Percentiles rank a stretch among this genome's conserved stretches.
Conservation (phyloP, 2,329 filamentous ascomycete genomes). For the Ramularia endophylla region DNA sequence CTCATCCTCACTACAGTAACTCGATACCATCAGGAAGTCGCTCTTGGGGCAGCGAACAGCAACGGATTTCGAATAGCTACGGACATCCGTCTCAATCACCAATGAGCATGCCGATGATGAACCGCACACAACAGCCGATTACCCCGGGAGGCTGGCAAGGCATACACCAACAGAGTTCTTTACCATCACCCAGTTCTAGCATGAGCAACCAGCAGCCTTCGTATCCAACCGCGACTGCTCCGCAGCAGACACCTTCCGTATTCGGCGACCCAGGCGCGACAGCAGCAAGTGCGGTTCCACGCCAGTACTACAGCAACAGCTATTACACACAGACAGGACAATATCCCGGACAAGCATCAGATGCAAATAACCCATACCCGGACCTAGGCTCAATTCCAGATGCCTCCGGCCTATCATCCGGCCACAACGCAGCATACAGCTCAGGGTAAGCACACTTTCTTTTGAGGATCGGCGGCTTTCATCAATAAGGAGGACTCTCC, state of each 20-base stretch:
- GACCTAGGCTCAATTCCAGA: conserved; percentile 11
- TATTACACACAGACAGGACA: conserved; percentile 10
- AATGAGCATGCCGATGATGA: conserved; percentile 8
- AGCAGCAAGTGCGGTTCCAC: conserved; percentile 13
- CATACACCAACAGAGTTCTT: conserved; percentile 9
- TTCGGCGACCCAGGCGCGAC: conserved; percentile 16
- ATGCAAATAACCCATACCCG: conserved; percentile 4
- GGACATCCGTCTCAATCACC: conserved; percentile 11
- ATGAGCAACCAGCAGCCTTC: conserved; percentile 11
- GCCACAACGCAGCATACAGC: conserved; percentile 10
- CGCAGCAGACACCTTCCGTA: conserved; percentile 9
- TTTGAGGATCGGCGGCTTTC: too few species aligned
- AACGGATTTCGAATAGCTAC: conserved; percentile 11
- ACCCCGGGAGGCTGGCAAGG: conserved; percentile 11
- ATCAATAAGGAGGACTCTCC: too few species aligned
- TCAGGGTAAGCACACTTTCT: too few species aligned
- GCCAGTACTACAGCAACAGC: conserved; percentile 10
- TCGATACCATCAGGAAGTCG: conserved; percentile 14
- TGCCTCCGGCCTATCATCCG: conserved; percentile 5
- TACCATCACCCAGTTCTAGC: conserved; percentile 15
- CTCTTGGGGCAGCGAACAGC: conserved; percentile 10
- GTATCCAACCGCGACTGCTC: conserved; percentile 8
- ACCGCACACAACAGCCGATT: conserved; percentile 10
- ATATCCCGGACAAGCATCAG: conserved; percentile 6
- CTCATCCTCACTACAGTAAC: conserved; percentile 11